Conservation (phyloP, 495 filamentous ascomycete genomes). For the Glonium stellatum region DNA sequence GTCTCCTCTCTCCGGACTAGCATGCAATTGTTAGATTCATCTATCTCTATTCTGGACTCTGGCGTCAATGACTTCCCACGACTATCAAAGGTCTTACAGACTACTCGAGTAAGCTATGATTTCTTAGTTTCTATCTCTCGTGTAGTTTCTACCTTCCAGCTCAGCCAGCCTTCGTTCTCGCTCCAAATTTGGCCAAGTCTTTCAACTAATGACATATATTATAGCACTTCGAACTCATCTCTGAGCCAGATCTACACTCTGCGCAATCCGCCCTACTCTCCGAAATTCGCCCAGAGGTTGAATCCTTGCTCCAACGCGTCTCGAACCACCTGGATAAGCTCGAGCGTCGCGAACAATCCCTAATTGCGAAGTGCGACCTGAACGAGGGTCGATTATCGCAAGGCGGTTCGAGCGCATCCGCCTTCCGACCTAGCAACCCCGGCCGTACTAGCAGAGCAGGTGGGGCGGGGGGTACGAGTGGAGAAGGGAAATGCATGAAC, state of each 20-base stretch:
- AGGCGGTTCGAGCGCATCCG: slow-evolving; percentile 16
- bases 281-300: slow-evolving; percentile 69
- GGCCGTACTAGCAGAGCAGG: slow-evolving; percentile 9
- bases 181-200: neutral
- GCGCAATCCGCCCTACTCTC: slow-evolving; percentile 64
- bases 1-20: slow-evolving; percentile 65
- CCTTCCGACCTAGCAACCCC: slow-evolving; percentile 12
- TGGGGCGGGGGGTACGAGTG: slow-evolving; percentile 6
- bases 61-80: slow-evolving; percentile 72
- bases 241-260: slow-evolving; percentile 57
- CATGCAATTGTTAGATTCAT: slow-evolving; percentile 64
- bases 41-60: slow-evolving; percentile 62
- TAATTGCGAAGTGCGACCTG: slow-evolving; percentile 65
- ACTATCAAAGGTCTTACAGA: slow-evolving; percentile 61
- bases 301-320: slow-evolving; percentile 55
- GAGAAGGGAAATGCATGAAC: slow-evolving; percentile 22
- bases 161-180: no score
- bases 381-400: slow-evolving; percentile 59
- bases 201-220: neutral
- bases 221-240: slow-evolving; percentile 75
- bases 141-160: no score
- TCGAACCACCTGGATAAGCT: slow-evolving; percentile 65
- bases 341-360: slow-evolving; percentile 58
- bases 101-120: slow-evolving; percentile 51
- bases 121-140: neutral